Conservation (phyloP, 305 asterid genomes). For the Fraxinus dipetala region DNA sequence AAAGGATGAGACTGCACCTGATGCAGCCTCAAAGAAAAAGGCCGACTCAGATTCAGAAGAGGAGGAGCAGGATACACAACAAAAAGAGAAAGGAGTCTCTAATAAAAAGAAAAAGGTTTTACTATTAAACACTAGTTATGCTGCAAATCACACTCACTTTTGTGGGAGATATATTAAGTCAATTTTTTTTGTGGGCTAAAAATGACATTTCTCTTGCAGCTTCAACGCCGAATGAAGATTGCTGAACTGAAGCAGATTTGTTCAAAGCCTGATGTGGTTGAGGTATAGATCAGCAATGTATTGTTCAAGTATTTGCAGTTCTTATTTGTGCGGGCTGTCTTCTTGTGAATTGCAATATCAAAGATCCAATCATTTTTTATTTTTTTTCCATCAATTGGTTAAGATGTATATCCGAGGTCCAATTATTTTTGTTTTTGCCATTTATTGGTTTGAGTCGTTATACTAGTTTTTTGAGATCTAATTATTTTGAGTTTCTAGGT, state of each 20-base stretch:
- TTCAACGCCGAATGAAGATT: conserved; percentile 93
- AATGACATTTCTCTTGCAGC: conserved; percentile 42
- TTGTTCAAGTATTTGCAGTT: neutral
- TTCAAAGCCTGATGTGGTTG: conserved; percentile 89
- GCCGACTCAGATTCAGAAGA: conserved; percentile 80
- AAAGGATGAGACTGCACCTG: conserved; percentile 63
- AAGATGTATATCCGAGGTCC: neutral
- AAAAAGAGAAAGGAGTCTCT: conserved; percentile 75
- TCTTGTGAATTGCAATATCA: neutral
- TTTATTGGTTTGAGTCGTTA: neutral
- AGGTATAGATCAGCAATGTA: conserved; percentile 44
- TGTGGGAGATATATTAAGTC: neutral
- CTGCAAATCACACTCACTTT: neutral
- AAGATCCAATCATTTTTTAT: neutral
- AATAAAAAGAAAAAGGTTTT: conserved; percentile 91
- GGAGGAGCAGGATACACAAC: conserved; percentile 74
- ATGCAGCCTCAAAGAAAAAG: conserved; percentile 65
- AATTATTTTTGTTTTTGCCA: neutral
- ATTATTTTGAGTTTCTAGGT: conserved; percentile 41
- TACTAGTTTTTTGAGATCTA: neutral
- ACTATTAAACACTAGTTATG: neutral
- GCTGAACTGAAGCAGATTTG: conserved; percentile 81
- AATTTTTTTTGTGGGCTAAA: conserved; percentile 13
- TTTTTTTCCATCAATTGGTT: neutral
- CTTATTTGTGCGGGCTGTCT: neutral